A percentile compares a stretch with the other conserved stretches of the same genome.
phyloP scores from a whole-genome alignment of 1,284 basidiomycete species.

The Peniophora sp. region DNA sequence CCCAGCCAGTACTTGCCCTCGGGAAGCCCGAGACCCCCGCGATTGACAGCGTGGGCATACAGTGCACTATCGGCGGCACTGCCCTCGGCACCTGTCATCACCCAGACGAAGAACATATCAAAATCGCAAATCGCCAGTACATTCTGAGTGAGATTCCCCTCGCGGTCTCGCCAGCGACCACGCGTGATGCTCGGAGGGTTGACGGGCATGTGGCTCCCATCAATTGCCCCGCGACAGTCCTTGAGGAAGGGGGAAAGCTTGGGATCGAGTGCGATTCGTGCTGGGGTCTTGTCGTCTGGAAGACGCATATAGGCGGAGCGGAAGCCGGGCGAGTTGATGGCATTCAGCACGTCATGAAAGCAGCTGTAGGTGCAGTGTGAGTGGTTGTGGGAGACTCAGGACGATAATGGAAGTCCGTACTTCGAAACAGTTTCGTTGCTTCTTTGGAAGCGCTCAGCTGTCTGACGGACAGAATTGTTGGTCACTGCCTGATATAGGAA shows the following conservation, averaged over 20 bases:
- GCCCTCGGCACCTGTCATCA: constrained; percentile 28
- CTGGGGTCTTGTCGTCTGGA: constrained; percentile 5
- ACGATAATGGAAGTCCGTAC: too few relatives aligned
- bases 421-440: constrained; percentile 13
- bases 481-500: constrained; percentile 11
- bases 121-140: constrained; percentile 16
- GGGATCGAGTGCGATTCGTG: constrained; percentile 8
- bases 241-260: constrained; percentile 17
- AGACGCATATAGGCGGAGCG: constrained; percentile 5
- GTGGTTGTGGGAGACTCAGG: too few relatives aligned
- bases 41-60: constrained; percentile 12
- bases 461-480: constrained; percentile 5
- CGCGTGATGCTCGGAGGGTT: not conserved
- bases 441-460: constrained; percentile 13
- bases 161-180: constrained; percentile 12
- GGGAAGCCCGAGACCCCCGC: constrained; percentile 12
- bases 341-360: constrained; percentile 7
- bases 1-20: constrained; percentile 17
- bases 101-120: constrained; percentile 20
- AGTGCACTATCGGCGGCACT: constrained; percentile 23
- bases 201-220: constrained; percentile 15
- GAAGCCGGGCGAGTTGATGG: constrained; percentile 2
- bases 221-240: constrained; percentile 15
- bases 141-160: constrained; percentile 19
- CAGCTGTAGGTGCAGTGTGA: not conserved